These are phyloP conservation scores for Staphylotrichum tortipilum DNA, from an alignment of 495 filamentous ascomycete species.

Conservation along the genomic window DNA sequence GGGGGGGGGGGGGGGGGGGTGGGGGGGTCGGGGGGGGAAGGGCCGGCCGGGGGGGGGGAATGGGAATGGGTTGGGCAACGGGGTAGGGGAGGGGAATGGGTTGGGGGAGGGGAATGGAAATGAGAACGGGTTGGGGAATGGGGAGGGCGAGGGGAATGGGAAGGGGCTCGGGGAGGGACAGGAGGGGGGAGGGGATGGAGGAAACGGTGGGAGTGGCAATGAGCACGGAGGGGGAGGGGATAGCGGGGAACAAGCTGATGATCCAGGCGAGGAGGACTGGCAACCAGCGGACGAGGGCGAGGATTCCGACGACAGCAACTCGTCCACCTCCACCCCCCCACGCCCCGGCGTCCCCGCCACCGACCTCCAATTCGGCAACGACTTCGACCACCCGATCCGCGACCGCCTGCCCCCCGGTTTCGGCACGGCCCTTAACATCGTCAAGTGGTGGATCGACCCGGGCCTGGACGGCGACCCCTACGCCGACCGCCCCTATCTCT, in stretches of 20 bases:
- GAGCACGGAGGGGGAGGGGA: no score
- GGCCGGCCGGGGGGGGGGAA: background rate
- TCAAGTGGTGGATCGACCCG: conserved; percentile 81
- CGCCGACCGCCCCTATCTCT: conserved; percentile 75
- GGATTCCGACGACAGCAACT: background rate
- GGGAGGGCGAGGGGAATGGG: no score
- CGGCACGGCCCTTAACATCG: conserved; percentile 66
- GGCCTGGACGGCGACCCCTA: conserved; percentile 81
- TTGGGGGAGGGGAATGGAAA: no score
- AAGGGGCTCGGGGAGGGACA: background rate
- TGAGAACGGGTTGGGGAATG: no score
- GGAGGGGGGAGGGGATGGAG: background rate
- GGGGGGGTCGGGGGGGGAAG: background rate
- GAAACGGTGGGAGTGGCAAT: background rate
- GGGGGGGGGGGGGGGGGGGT: conserved; percentile 5
- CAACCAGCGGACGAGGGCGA: background rate
- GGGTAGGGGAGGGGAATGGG: no score
- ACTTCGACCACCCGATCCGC: conserved; percentile 81
- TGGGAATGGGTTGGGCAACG: no score
- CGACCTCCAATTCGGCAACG: conserved; percentile 82
- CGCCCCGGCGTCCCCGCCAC: conserved; percentile 53
- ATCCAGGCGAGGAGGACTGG: no score
- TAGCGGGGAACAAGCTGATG: background rate
- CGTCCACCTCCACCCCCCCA: no score
- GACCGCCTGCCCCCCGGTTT: conserved; percentile 83